A percentile compares a stretch with the other conserved stretches of the same genome.
phyloP scores from a whole-genome alignment of 2,329 filamentous ascomycete genomes.

The Exophiala aquamarina region DNA sequence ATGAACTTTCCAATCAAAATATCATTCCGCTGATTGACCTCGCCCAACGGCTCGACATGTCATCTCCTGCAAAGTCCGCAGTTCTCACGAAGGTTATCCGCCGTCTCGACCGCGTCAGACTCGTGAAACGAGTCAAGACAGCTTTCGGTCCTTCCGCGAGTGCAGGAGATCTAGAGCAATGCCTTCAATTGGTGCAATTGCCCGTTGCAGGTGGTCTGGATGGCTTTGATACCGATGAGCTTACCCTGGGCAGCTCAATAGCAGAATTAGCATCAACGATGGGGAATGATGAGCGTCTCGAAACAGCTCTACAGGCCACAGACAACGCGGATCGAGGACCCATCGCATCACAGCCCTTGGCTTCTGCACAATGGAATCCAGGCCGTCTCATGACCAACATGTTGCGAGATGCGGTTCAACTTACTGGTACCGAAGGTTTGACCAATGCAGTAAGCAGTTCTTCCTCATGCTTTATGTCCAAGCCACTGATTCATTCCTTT shows the following conservation, averaged over 20 bases:
- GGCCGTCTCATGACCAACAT: constrained; percentile 53
- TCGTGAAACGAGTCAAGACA: constrained; percentile 44
- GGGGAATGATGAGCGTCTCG: constrained; percentile 7
- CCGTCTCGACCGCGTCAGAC: constrained; percentile 47
- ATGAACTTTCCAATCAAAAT: constrained; percentile 10
- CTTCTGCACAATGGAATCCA: constrained; percentile 56
- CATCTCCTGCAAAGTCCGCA: constrained; percentile 11
- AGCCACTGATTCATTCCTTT: neutral
- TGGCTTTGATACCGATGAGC: constrained; percentile 36
- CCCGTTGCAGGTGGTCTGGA: constrained; percentile 40
- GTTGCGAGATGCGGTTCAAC: constrained; percentile 50
- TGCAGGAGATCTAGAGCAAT: constrained; percentile 39
- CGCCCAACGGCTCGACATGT: constrained; percentile 12
- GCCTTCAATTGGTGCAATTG: constrained; percentile 44
- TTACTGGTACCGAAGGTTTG: constrained; percentile 49
- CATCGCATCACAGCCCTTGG: constrained; percentile 27
- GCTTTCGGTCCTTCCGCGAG: constrained; percentile 41
- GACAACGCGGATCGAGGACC: constrained; percentile 14
- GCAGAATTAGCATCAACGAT: constrained; percentile 22
- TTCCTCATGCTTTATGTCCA: neutral
- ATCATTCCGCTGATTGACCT: constrained; percentile 17
- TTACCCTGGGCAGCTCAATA: constrained; percentile 14
- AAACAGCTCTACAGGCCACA: constrained; percentile 21
- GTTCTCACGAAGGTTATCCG: constrained; percentile 44
- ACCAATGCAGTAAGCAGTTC: constrained; percentile 43